Evolutionary conservation across 345 rosid genomes (phyloP).

Genomic region (Melaleuca quinquenervia): DNA sequence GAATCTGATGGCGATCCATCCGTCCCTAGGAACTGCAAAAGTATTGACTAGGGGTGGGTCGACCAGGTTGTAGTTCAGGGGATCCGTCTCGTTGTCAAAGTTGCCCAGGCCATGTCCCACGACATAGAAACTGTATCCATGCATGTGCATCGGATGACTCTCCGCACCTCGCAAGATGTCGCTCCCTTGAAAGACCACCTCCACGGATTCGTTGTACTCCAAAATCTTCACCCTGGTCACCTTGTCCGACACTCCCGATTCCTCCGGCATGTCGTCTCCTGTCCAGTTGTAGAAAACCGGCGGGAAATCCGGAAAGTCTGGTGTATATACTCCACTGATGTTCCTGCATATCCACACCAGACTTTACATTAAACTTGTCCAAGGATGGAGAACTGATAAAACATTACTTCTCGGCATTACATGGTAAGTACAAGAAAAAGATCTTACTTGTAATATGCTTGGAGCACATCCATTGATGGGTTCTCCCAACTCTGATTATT

Average conservation of each 20-base stretch:
- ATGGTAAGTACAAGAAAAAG: background rate
- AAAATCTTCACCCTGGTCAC: slow-evolving; percentile 9
- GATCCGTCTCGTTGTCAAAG: slow-evolving; percentile 10
- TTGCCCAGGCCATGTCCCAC: slow-evolving; percentile 17
- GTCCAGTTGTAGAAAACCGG: slow-evolving; percentile 7
- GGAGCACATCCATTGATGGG: background rate
- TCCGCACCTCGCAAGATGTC: background rate
- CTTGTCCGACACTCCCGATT: background rate
- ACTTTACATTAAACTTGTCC: background rate
- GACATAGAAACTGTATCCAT: slow-evolving; percentile 22
- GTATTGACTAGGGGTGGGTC: slow-evolving; percentile 23
- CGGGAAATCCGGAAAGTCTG: slow-evolving; percentile 8
- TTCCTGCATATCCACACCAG: background rate
- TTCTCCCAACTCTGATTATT: background rate
- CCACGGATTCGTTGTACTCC: slow-evolving; percentile 10
- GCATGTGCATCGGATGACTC: slow-evolving; percentile 30
- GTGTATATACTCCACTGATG: background rate
- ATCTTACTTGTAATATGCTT: background rate
- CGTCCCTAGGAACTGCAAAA: slow-evolving; percentile 3
- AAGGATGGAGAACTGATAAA: background rate
- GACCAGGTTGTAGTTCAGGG: slow-evolving; percentile 11
- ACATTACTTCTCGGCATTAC: background rate
- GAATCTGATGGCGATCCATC: slow-evolving; percentile 21
- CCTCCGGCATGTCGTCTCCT: background rate
- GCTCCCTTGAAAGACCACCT: slow-evolving; percentile 21